These are phyloP conservation scores for Neonectria faginata DNA, from an alignment of 2,329 filamentous ascomycete species.

Conservation along the genomic window DNA sequence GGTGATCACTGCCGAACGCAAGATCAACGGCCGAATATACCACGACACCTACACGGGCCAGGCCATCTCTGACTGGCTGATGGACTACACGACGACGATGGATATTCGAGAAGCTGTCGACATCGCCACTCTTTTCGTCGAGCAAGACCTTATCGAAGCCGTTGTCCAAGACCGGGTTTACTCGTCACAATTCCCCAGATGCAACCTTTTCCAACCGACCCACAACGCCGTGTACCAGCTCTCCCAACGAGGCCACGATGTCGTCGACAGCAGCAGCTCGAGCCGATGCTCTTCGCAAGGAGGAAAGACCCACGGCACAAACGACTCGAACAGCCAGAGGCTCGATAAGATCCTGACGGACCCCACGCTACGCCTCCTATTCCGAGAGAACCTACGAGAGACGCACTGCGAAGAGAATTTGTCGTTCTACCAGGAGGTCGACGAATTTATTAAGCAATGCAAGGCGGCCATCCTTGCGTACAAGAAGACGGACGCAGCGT, in stretches of 20 bases:
- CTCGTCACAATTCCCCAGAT: slow-evolving; percentile 69
- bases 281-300: slow-evolving; percentile 71
- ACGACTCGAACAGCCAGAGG: slow-evolving; percentile 93
- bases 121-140: slow-evolving; percentile 84
- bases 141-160: slow-evolving; percentile 83
- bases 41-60: slow-evolving; percentile 93
- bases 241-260: slow-evolving; percentile 80
- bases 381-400: slow-evolving; percentile 92
- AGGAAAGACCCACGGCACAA: slow-evolving; percentile 62
- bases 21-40: slow-evolving; percentile 78
- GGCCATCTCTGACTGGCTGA: slow-evolving; percentile 89
- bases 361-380: slow-evolving; percentile 86
- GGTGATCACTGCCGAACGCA: slow-evolving; percentile 89
- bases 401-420: slow-evolving; percentile 98
- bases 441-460: slow-evolving; percentile 82
- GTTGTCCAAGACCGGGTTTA: slow-evolving; percentile 77
- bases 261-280: slow-evolving; percentile 64
- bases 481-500: slow-evolving; percentile 69
- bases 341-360: slow-evolving; percentile 93
- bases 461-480: slow-evolving; percentile 69
- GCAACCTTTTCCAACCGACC: slow-evolving; percentile 82
- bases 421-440: slow-evolving; percentile 94
- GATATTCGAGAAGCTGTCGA: slow-evolving; percentile 88
- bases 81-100: slow-evolving; percentile 96
- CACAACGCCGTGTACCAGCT: slow-evolving; percentile 88